Evolutionary conservation across 257 asterid species (phyloP).

Genomic region (Solanum medicagineum): DNA sequence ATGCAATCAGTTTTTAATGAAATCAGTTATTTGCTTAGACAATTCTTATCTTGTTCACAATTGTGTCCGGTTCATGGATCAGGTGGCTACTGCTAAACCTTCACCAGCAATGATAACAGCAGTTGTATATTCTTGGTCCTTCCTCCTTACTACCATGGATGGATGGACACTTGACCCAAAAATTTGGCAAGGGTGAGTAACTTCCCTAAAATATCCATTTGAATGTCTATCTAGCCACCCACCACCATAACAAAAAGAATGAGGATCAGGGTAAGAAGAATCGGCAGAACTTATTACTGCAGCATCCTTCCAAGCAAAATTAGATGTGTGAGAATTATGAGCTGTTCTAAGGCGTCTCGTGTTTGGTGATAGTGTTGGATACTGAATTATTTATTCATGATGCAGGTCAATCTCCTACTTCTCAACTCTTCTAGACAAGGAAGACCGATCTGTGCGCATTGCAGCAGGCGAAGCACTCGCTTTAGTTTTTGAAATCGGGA

Average conservation of each 20-base stretch:
- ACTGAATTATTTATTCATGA: background rate
- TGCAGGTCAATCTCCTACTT: conserved; percentile 67
- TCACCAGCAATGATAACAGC: conserved; percentile 49
- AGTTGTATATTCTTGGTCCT: conserved; percentile 79
- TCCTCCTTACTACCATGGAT: conserved; percentile 72
- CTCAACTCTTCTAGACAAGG: conserved; percentile 73
- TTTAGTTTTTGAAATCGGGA: conserved; percentile 65
- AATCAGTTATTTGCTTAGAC: background rate
- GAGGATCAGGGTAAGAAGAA: background rate
- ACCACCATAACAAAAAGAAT: too few relatives aligned
- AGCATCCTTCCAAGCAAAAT: background rate
- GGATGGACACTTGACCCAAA: conserved; percentile 47
- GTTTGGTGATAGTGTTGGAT: background rate
- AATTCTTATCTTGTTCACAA: background rate
- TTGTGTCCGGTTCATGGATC: background rate
- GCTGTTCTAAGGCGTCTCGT: background rate
- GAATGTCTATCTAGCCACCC: background rate
- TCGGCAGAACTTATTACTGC: background rate
- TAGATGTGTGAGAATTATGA: background rate
- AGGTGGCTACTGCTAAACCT: conserved; percentile 72
- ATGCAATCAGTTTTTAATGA: background rate
- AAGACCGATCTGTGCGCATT: conserved; percentile 72
- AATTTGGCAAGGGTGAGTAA: conserved; percentile 77
- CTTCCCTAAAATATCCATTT: background rate
- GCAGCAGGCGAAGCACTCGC: conserved; percentile 98